These are phyloP conservation scores for Sporothrix inflata DNA, from an alignment of 2,329 filamentous ascomycete species.

Conservation along the genomic window DNA sequence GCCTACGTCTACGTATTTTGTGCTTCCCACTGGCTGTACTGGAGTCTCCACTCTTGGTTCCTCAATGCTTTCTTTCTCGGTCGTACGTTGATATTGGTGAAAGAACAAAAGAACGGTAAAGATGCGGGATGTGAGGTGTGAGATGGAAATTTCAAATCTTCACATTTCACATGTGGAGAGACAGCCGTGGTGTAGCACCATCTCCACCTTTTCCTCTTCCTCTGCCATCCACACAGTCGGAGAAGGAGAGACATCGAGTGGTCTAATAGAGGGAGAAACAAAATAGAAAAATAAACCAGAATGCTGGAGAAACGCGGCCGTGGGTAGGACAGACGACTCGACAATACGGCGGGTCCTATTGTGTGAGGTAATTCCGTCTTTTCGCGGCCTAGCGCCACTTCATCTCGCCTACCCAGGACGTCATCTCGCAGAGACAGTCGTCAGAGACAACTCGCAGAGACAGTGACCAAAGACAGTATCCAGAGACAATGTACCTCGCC, in stretches of 20 bases:
- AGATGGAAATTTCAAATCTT: no score
- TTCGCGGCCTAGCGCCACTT: not conserved
- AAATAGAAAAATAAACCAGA: no score
- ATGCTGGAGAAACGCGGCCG: not conserved
- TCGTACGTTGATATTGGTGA: not conserved
- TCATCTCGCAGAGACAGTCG: not conserved
- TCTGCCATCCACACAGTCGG: conserved; percentile 1
- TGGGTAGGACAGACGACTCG: not conserved
- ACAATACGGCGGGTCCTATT: not conserved
- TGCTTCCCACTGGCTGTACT: not conserved
- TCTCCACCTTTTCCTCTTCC: not conserved
- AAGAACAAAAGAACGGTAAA: not conserved
- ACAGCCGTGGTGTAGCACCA: not conserved
- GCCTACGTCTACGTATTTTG: no score
- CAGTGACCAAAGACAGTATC: not conserved
- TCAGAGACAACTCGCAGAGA: not conserved
- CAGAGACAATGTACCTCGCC: not conserved
- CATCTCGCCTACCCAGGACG: not conserved
- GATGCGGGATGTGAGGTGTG: not conserved
- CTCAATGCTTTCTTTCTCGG: conserved; percentile 8
- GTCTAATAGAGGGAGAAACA: no score
- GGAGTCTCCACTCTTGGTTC: not conserved
- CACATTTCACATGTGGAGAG: not conserved
- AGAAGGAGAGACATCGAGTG: conserved; percentile 10
- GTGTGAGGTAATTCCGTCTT: not conserved